Evolutionary conservation across 352 stramenopile genomes (phyloP).

Genomic region (Phytophthora litchii): DNA sequence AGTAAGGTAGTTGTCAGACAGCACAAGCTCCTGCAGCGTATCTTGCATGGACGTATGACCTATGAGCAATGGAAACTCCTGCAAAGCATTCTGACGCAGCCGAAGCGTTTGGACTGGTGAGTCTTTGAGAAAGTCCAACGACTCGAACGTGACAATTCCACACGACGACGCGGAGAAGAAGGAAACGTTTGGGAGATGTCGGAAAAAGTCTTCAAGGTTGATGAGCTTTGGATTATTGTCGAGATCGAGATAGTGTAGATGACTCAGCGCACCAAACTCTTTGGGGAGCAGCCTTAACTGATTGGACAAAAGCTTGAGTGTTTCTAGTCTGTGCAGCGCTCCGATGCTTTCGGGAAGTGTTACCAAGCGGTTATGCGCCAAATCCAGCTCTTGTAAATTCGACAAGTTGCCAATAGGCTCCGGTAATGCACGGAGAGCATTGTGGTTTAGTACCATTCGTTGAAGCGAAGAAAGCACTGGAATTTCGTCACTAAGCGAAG

Average conservation of each 20-base stretch:
- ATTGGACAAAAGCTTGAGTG: slow-evolving; percentile 48
- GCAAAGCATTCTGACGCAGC: slow-evolving; percentile 49
- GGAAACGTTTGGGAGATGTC: slow-evolving; percentile 34
- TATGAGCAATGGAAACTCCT: slow-evolving; percentile 49
- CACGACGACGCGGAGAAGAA: slow-evolving; percentile 46
- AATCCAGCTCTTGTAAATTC: slow-evolving; percentile 42
- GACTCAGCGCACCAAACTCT: slow-evolving; percentile 39
- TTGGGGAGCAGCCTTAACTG: slow-evolving; percentile 48
- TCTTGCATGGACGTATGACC: slow-evolving; percentile 47
- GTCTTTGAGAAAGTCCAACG: slow-evolving; percentile 48
- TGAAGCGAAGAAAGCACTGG: slow-evolving; percentile 42
- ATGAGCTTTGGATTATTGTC: slow-evolving; percentile 50
- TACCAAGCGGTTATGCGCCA: slow-evolving; percentile 49
- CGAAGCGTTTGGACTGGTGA: slow-evolving; percentile 45
- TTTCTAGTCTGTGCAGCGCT: slow-evolving; percentile 44
- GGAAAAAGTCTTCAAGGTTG: slow-evolving; percentile 45
- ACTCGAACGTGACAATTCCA: slow-evolving; percentile 49
- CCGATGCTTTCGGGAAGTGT: slow-evolving; percentile 50
- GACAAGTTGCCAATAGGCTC: slow-evolving; percentile 47
- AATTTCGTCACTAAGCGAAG: slow-evolving; percentile 45
- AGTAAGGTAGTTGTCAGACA: slow-evolving; percentile 43
- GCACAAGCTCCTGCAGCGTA: slow-evolving; percentile 48
- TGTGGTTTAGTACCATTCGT: slow-evolving; percentile 49
- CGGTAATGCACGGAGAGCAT: slow-evolving; percentile 44
- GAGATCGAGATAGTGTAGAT: slow-evolving; percentile 38